Evolutionary conservation across 148 eudicot genomes (phyloP).

Genomic region (Spergularia bocconei): DNA sequence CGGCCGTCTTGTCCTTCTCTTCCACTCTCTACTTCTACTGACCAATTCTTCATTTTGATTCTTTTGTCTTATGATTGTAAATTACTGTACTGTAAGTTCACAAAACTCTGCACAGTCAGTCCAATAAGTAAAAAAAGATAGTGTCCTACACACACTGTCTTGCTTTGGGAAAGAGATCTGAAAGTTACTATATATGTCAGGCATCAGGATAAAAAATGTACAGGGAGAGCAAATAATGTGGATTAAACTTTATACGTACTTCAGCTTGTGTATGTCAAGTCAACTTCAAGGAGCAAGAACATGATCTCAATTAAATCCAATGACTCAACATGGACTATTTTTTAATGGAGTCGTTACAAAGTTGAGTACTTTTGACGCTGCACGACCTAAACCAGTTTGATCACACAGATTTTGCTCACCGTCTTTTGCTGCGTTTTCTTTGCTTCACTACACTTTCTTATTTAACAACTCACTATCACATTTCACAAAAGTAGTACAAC

Average conservation of each 20-base stretch:
- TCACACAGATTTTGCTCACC: conserved; percentile 19
- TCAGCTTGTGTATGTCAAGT: too few species aligned
- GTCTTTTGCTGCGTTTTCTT: neutral
- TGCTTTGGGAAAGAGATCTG: too few species aligned
- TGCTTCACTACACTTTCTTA: conserved; percentile 3
- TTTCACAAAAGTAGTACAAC: too few species aligned
- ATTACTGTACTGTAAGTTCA: neutral
- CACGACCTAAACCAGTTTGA: neutral
- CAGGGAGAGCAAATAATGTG: too few species aligned
- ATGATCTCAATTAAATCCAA: too few species aligned
- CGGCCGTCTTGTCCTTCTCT: conserved; percentile 58
- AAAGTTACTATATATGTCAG: too few species aligned
- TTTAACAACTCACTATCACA: neutral
- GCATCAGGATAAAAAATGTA: too few species aligned
- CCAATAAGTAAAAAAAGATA: neutral
- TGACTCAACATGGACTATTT: neutral
- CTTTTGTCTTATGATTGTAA: neutral
- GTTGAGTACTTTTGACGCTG: neutral
- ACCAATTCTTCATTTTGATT: conserved; percentile 48
- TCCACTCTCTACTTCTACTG: conserved; percentile 65
- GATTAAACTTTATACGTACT: too few species aligned
- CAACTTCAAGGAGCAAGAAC: too few species aligned
- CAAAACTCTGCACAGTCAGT: neutral
- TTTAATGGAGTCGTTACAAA: conserved; percentile 2
- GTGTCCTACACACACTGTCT: too few species aligned